A percentile compares a stretch with the other conserved stretches of the same genome.
Evolutionary conservation across 2,329 filamentous ascomycete species (phyloP).

Genomic region (Neopestalotiopsis sp.): DNA sequence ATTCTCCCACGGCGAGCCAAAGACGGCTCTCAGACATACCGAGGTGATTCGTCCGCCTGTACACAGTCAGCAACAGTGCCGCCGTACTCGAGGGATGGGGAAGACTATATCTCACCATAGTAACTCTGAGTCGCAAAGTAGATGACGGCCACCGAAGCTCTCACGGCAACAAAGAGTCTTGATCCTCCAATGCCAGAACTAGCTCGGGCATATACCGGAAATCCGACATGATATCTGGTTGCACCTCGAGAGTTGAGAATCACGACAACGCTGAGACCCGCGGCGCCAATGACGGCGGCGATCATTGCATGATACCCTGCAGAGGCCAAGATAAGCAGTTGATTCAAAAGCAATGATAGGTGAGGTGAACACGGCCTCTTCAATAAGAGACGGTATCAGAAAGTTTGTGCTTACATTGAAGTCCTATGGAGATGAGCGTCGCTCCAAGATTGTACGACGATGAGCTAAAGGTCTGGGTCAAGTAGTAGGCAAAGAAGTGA

Average conservation of each 20-base stretch:
- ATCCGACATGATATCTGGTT: conserved; percentile 40
- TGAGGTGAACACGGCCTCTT: conserved; percentile 18
- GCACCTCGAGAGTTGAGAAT: conserved; percentile 40
- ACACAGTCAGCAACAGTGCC: background rate
- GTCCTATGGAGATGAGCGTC: conserved; percentile 34
- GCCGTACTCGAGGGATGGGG: background rate
- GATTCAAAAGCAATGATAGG: background rate
- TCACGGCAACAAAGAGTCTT: conserved; percentile 42
- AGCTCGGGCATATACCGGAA: conserved; percentile 39
- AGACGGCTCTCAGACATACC: conserved; percentile 43
- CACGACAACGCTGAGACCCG: conserved; percentile 36
- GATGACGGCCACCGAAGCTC: conserved; percentile 40
- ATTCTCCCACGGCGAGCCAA: conserved; percentile 41
- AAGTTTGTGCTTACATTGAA: conserved; percentile 24
- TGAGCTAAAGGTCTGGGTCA: conserved; percentile 38
- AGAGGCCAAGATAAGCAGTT: conserved; percentile 3
- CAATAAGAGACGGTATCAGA: background rate
- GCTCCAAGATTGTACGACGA: conserved; percentile 39
- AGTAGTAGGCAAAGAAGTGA: conserved; percentile 38
- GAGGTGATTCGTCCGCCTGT: conserved; percentile 32
- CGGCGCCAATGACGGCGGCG: conserved; percentile 35
- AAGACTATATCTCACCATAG: conserved; percentile 28
- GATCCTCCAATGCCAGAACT: conserved; percentile 41
- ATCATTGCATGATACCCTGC: conserved; percentile 36
- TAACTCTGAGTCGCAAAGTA: conserved; percentile 43